Percentiles rank a stretch among this genome's conserved stretches.
Conservation (phyloP, 371 early-diverging fungal genomes). For the Apophysomyces variabilis region DNA sequence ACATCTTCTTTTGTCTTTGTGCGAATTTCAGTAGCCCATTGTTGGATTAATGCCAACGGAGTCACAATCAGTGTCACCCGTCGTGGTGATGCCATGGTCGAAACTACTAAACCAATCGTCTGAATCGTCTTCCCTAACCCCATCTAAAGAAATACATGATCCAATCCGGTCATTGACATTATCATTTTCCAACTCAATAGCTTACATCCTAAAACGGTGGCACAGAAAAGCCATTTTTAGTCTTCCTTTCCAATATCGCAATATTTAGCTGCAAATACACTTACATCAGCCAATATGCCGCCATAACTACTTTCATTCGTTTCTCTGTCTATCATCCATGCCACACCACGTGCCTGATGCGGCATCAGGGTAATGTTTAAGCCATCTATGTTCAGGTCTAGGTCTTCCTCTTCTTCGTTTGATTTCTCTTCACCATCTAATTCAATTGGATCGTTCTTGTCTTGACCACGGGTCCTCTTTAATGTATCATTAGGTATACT, state of each 20-base stretch:
- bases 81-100: constrained; percentile 24
- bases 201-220: constrained; percentile 30
- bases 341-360: constrained; percentile 46
- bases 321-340: constrained; percentile 57
- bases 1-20: constrained; percentile 51
- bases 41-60: constrained; percentile 67
- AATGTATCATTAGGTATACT: constrained; percentile 39
- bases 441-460: constrained; percentile 2
- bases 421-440: constrained; percentile 12
- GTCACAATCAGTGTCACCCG: constrained; percentile 67
- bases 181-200: neutral
- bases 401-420: constrained; percentile 18
- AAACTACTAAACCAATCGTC: constrained; percentile 74
- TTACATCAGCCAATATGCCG: constrained; percentile 81
- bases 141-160: constrained; percentile 48
- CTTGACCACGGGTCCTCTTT: constrained; percentile 6
- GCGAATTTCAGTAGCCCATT: constrained; percentile 70
- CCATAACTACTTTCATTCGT: constrained; percentile 56
- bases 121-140: constrained; percentile 93
- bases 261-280: constrained; percentile 8
- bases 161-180: no score
- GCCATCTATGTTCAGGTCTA: constrained; percentile 34
- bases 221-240: no score
- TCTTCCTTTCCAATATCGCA: neutral
- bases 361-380: constrained; percentile 38